These are phyloP conservation scores for Hevea brasiliensis DNA, from an alignment of 345 rosid species.

Conservation along the genomic window DNA sequence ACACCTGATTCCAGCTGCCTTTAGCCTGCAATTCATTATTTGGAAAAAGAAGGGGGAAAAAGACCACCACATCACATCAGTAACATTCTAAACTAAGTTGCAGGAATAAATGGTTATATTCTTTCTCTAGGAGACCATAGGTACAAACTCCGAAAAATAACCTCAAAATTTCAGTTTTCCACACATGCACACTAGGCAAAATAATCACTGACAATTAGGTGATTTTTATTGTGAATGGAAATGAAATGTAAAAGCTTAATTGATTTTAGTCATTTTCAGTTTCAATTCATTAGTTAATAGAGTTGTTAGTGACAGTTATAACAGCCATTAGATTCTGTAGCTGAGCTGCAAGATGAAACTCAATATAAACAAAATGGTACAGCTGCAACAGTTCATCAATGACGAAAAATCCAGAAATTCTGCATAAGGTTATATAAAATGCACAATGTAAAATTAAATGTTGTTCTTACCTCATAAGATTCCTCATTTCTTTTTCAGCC, in stretches of 20 bases:
- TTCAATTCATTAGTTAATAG: too few relatives aligned
- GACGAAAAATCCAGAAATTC: too few relatives aligned
- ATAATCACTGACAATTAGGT: background rate
- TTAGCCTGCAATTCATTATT: slow-evolving; percentile 58
- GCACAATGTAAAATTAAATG: background rate
- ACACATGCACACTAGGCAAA: background rate
- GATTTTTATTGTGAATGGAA: too few relatives aligned
- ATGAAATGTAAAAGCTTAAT: too few relatives aligned
- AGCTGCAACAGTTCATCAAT: too few relatives aligned
- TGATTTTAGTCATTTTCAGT: too few relatives aligned
- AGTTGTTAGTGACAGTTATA: too few relatives aligned
- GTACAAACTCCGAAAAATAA: background rate
- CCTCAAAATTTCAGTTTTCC: background rate
- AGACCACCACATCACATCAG: background rate
- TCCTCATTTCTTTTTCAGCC: slow-evolving; percentile 99
- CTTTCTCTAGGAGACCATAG: background rate
- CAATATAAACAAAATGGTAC: too few relatives aligned
- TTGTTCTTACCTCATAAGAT: slow-evolving; percentile 69
- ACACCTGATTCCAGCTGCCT: slow-evolving; percentile 90
- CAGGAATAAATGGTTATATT: background rate
- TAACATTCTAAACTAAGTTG: background rate
- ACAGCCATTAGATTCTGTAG: too few relatives aligned
- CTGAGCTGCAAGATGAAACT: too few relatives aligned
- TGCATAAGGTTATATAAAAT: too few relatives aligned
- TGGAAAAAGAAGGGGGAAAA: background rate